A percentile compares a stretch with the other conserved stretches of the same genome.
These are phyloP conservation scores for Globisporangium rhizosaccharum DNA, from an alignment of 352 stramenopile species.

Conservation along the genomic window DNA sequence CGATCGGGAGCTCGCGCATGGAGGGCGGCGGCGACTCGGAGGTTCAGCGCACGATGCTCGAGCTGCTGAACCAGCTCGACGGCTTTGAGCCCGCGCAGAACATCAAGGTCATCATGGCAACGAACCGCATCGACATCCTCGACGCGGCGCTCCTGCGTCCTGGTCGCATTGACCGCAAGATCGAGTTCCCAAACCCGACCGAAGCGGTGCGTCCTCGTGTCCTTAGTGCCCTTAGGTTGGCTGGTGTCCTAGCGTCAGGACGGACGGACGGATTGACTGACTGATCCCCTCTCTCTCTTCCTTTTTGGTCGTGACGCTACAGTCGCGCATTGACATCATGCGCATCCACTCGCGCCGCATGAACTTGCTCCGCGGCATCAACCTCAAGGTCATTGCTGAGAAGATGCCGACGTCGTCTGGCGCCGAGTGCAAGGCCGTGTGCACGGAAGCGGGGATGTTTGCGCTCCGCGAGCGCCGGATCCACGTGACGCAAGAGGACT, in stretches of 20 bases:
- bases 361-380: slow-evolving; percentile 98
- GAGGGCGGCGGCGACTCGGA: slow-evolving; percentile 96
- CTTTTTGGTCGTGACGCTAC: slow-evolving; percentile 4
- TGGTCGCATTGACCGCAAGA: slow-evolving; percentile 98
- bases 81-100: slow-evolving; percentile 96
- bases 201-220: slow-evolving; percentile 58
- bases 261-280: background rate
- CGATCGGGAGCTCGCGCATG: slow-evolving; percentile 93
- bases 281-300: background rate
- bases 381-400: slow-evolving; percentile 96
- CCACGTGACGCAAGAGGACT: slow-evolving; percentile 99
- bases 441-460: slow-evolving; percentile 99
- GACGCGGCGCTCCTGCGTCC: slow-evolving; percentile 96
- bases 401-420: slow-evolving; percentile 98
- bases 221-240: background rate
- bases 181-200: slow-evolving; percentile 99
- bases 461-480: slow-evolving; percentile 98
- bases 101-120: slow-evolving; percentile 99
- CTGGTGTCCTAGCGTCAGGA: background rate
- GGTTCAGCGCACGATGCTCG: slow-evolving; percentile 99
- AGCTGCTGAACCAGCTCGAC: slow-evolving; percentile 98
- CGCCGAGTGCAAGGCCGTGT: slow-evolving; percentile 99
- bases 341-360: slow-evolving; percentile 99
- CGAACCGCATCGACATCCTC: slow-evolving; percentile 99
- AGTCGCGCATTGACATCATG: slow-evolving; percentile 96